phyloP scores from a whole-genome alignment of 2,329 filamentous ascomycete species.

The Colletotrichum tanaceti region DNA sequence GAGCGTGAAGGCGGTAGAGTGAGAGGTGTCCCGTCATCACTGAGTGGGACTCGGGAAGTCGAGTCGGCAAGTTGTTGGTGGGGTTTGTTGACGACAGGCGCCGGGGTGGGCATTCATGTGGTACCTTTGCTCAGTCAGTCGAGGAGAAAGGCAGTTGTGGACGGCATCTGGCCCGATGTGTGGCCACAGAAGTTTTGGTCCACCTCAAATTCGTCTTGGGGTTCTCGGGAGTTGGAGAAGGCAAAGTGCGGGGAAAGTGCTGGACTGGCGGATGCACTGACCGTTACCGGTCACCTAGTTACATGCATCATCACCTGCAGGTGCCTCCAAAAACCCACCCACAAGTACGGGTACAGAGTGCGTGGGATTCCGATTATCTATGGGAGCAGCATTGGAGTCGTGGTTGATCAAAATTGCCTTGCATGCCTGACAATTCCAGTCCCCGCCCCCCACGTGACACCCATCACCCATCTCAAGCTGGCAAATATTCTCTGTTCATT shows the following conservation, averaged over 20 bases:
- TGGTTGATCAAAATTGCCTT: too few relatives aligned
- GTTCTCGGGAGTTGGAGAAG: conserved; percentile 35
- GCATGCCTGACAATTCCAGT: too few relatives aligned
- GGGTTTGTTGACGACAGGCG: conserved; percentile 5
- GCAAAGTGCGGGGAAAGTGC: conserved; percentile 32
- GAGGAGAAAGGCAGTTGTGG: conserved; percentile 13
- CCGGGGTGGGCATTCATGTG: conserved; percentile 1
- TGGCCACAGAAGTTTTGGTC: background rate
- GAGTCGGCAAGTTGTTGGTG: conserved; percentile 37
- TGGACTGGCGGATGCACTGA: conserved; percentile 6
- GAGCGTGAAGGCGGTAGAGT: background rate
- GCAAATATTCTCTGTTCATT: background rate
- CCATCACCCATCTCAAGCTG: background rate
- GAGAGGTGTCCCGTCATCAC: conserved; percentile 17
- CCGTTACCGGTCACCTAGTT: background rate
- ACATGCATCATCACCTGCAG: too few relatives aligned
- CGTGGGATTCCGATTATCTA: too few relatives aligned
- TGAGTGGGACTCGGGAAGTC: conserved; percentile 35
- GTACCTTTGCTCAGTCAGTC: conserved; percentile 12
- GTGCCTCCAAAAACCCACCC: too few relatives aligned
- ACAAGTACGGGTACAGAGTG: too few relatives aligned
- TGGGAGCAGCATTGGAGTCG: too few relatives aligned
- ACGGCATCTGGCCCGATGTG: conserved; percentile 9
- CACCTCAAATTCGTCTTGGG: conserved; percentile 13
- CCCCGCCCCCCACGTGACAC: background rate